Evolutionary conservation across 306 rosid species (phyloP), one percentile per base, ranked within the genome.

Genomic region (Pyrus communis): DNA sequence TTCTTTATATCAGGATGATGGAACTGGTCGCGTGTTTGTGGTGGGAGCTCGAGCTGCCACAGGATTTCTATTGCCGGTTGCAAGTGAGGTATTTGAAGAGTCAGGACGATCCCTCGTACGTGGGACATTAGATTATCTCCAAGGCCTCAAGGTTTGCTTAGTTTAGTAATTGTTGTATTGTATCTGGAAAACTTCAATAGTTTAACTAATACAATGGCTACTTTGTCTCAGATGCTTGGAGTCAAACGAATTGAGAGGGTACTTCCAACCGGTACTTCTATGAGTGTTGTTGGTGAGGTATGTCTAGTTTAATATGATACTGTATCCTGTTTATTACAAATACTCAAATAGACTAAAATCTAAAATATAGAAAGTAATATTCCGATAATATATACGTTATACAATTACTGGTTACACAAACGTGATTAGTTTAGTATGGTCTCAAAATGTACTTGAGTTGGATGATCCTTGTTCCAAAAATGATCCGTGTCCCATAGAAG

Each of bases 221-320:
- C 43, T 80, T 79, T 74, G 66, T 85, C 77, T 49, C 73, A 95
- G 99, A 91, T 95, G 98, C 99, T 95, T 77, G 99, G 99, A 77
- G 93, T 92, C 77, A 95, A 89, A 86, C 88, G 96, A 87, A 89
- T 95, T 76, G 99, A 95, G 79, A 84, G 93, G 54, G 97, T 92
- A 68, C 96, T 95, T 78, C 99, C 99, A 15, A 83, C 93, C 54
- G 99, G 99, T 77, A 89, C 93, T 80, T 92, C 98, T 70, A 83
- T 95, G 93, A 95, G 97, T 64, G 93, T 91, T 76, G 99, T 95
- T 81, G 98, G 99, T 71, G 99, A 95, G 99, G 99, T 95, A 86
- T 80, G 89, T 54, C 64, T 69, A 31, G 30, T 71, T 30, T 72
- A 25, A 15, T 68, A 42, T 57, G 40, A 31, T 55, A 9, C 40